Base-by-base conservation (phyloP, 129 eudicot genomes). In the Pittosporum tobira region DNA sequence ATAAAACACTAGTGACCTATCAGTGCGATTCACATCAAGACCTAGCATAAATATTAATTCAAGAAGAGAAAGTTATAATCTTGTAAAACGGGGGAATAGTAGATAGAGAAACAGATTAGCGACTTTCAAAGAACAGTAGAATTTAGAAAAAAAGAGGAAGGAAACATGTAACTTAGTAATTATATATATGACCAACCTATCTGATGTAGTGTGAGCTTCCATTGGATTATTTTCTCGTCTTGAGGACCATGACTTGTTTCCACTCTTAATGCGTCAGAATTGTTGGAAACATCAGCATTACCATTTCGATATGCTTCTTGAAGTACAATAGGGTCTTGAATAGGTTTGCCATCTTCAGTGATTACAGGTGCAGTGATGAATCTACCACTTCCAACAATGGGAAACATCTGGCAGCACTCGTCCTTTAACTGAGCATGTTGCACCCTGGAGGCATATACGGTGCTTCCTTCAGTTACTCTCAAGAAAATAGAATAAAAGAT, bases 191-290 rank as follows among this genome's bases (percentile, higher is more conserved):
- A 81, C 88, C 71, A 68, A 90, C 97, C 97, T 90, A 90, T 90
- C 72, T 90, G 97, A 79, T 90, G 97, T 71, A 90, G 70, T 47
- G 94, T 78, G 51, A 78, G 97, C 76, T 90, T 90, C 97, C 97
- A 90, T 42, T 90, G 88, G 59, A 90, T 85, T 59, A 82, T 70
- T 73, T 77, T 85, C 77, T 85, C 74, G 70, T 81, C 80, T 69
- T 77, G 66, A 34, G 73, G 77, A 62, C 54, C 73, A 30, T 27
- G 51, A 48, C 38, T 37, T 40, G 49, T 56, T 30, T 49, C 29
- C 48, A 61, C 73, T 50, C n/a, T 70, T 51, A 42, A 58, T 11
- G 4, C 23, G 42, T 10, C 56, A 3, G 13, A 27, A 40, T 21
- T 7, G 58, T 28, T 24, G n/a, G n/a, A n/a, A n/a, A n/a, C n/a